phyloP scores from a whole-genome alignment of 148 eudicot species.

The Chenopodium suecicum region DNA sequence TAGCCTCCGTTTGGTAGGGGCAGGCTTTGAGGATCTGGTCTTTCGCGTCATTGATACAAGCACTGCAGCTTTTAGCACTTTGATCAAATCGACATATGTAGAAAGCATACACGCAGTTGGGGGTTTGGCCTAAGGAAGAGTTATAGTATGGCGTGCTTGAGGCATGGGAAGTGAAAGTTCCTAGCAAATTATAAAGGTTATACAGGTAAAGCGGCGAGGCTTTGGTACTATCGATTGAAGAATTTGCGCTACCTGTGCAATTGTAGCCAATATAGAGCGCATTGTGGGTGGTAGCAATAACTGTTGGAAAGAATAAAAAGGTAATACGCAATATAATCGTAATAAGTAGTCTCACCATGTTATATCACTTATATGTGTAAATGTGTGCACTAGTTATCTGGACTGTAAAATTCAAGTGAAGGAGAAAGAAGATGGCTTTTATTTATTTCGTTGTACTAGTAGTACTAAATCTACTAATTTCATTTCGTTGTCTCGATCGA shows the following conservation, averaged over 20 bases:
- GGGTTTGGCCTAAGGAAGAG: conserved; percentile 16
- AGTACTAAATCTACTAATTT: too few relatives aligned
- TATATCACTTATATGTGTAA: too few relatives aligned
- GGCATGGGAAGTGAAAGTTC: conserved; percentile 3
- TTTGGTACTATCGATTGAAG: not conserved
- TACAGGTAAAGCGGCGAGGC: not conserved
- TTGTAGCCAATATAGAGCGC: not conserved
- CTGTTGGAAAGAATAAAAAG: not conserved
- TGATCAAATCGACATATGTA: conserved; percentile 20
- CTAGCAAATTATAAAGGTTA: conserved; percentile 11
- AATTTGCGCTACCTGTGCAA: not conserved
- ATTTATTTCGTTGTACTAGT: too few relatives aligned
- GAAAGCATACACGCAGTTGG: conserved; percentile 4
- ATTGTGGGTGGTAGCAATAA: not conserved
- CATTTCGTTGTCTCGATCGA: too few relatives aligned
- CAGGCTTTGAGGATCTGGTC: conserved; percentile 8
- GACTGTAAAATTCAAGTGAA: too few relatives aligned
- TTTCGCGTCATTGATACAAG: conserved; percentile 24
- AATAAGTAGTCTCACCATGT: not conserved
- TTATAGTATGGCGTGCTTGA: not conserved
- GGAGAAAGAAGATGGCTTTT: too few relatives aligned
- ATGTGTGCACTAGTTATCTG: too few relatives aligned
- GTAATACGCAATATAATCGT: not conserved
- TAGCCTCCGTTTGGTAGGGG: conserved; percentile 21
- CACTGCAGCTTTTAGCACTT: conserved; percentile 4